These are phyloP conservation scores for sunflower (Helianthus annuus) DNA, from an alignment of 129 eudicot species.

Conservation along the genomic window HanXRQr2.0-SUNRISE NC_035439.2:35704181-35704680, in stretches of 20 bases:
- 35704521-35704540: conserved; percentile 73
- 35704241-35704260: neutral
- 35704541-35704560: conserved; percentile 64
- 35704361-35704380: neutral
- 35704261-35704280: neutral
- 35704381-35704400: neutral
- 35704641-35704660: neutral
- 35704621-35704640: neutral
- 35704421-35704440: conserved; percentile 92
- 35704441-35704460: conserved; percentile 91
- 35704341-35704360: neutral
- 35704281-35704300: neutral
- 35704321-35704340: too few relatives aligned
- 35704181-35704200: neutral
- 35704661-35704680: neutral
- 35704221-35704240: neutral
- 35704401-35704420: conserved; percentile 56
- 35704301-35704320: neutral
- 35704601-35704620: conserved; percentile 73
- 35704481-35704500: conserved; percentile 58
- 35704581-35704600: conserved; percentile 93
- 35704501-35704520: conserved; percentile 66
- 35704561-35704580: conserved; percentile 73
- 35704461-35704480: conserved; percentile 75
- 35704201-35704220: too few relatives aligned